Base-by-base conservation (phyloP, 148 eudicot species). In the Fallopia convolvulus region DNA sequence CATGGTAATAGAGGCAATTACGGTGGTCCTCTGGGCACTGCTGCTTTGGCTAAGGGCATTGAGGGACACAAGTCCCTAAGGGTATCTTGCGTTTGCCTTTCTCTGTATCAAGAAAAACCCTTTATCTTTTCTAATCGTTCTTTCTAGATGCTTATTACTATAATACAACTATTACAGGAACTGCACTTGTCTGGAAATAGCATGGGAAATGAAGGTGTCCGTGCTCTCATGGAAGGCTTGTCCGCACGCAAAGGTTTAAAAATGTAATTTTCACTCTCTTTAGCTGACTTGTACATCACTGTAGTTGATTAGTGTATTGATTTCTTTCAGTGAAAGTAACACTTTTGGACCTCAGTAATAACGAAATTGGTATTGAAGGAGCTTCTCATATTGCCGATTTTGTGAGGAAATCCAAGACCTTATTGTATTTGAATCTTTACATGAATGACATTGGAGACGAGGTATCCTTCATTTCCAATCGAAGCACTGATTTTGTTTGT, bases 391-490 rank as follows among this genome's bases (percentile, higher is more conserved):
- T 92, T 76, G 99, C 97, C 74, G 97, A 92, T 74, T 92, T 88
- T 80, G 72, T 92, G 74, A 89, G 85, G 84, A 85, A 81, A 80
- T 89, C 89, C 75, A 91, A 92, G 86, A 88, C 88, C 85, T 83
- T 95, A 79, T 71, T 83, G 49, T 90, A 88, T 89, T 81, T 95
- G 80, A 92, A 81, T 77, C 83, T 95, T 75, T 92, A 90, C 83
- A 87, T 86, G 92, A 95, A 95, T 76, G 97, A 95, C 86, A 95
- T 95, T 74, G 87, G 88, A 82, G 97, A 95, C 83, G 99, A 92
- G 99, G 96, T 93, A 89, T 4, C 72, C 21, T 33, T 36, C 44
- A 68, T 36, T 17, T 68, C 46, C 72, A 36, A 14, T 68, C 33
- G 5, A 21, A 66, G 44, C 72, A 33, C 68, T 50, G 44, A 17